These are phyloP conservation scores for Allium cepa DNA, from an alignment of 106 monocot genomes.

Conservation along the genomic window DNA sequence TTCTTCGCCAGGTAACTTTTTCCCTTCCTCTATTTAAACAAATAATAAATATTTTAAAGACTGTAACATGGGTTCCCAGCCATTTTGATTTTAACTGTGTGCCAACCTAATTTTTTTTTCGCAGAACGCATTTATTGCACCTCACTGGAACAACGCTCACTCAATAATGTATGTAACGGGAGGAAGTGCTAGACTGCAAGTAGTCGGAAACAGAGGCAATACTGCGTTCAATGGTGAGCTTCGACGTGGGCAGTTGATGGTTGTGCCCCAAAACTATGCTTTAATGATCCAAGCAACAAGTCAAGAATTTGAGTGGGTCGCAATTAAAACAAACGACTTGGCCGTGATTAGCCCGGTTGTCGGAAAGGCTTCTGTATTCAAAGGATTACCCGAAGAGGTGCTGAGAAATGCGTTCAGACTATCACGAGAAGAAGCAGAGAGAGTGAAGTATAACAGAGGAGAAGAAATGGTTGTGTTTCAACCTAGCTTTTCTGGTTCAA, in stretches of 20 bases:
- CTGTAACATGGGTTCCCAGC: too few species aligned
- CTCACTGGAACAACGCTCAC: constrained; percentile 13
- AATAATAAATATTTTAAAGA: constrained; percentile 23
- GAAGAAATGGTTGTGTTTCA: constrained; percentile 1
- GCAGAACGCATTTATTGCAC: neutral
- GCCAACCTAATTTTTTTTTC: constrained; percentile 10
- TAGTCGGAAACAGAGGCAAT: constrained; percentile 7
- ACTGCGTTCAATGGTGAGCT: constrained; percentile 8
- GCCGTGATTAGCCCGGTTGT: constrained; percentile 17
- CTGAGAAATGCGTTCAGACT: constrained; percentile 19
- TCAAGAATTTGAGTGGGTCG: constrained; percentile 28
- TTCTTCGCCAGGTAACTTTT: neutral
- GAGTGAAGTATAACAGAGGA: constrained; percentile 2
- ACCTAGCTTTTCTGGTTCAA: neutral
- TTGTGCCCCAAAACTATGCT: constrained; percentile 25
- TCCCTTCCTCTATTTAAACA: too few species aligned
- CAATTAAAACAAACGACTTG: constrained; percentile 15
- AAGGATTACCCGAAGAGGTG: constrained; percentile 22
- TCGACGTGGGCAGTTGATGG: constrained; percentile 14
- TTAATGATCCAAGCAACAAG: constrained; percentile 3
- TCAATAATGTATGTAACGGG: constrained; percentile 16
- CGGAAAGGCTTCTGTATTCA: constrained; percentile 20
- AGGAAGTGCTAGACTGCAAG: constrained; percentile 14
- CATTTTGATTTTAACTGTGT: constrained; percentile 22
- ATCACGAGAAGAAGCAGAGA: constrained; percentile 7